Base-by-base conservation (phyloP, 169 alveolate genomes). In the Pseudocohnilembus persalinus region DNA sequence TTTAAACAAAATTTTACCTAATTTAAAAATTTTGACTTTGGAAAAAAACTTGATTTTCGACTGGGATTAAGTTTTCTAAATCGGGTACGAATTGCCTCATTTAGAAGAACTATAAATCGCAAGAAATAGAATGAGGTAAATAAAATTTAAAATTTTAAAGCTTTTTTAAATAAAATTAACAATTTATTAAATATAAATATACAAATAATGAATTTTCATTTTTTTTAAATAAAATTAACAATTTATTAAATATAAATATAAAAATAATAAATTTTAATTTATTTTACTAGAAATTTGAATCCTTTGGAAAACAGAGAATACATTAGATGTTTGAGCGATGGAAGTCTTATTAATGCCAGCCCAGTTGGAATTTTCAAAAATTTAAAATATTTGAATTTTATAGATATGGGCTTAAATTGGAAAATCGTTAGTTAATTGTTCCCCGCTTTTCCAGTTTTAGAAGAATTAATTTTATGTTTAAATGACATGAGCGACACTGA, bases 21-120 rank as follows among this genome's bases (percentile, higher is more conserved):
- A 86, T 35, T 27, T 86, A 24, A 81, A 76, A 29, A 80, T 65
- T 73, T 72, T 86, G 16, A 64, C 83, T 30, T 64, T 86, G 34
- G 90, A 86, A 32, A 75, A 81, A 29, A 86, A 86, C 64, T 74
- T 86, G 29, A 72, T 86, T 30, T 30, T 73, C 80, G 83, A 79
- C 28, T 86, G 90, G 90, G 80, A 86, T 80, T 29, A 86, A 68
- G 68, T 86, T 11, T 86, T 80, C 34, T 76, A 72, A 28, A 80
- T 86, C 29, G 90, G 84, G 25, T 27, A 75, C 25, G 75, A 86
- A 65, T 64, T 86, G 32, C 29, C 30, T 49, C 30, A 49, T 26
- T 75, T 86, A 31, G 73, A 65, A 74, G 83, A 81, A 28, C 76
- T 86, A 30, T 80, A 82, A 1, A 79, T 79, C 30, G 31, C 84